Evolutionary conservation across 345 rosid species (phyloP), one percentile per base, ranked within the genome.

Genomic region (Kernera saxatilis): DNA sequence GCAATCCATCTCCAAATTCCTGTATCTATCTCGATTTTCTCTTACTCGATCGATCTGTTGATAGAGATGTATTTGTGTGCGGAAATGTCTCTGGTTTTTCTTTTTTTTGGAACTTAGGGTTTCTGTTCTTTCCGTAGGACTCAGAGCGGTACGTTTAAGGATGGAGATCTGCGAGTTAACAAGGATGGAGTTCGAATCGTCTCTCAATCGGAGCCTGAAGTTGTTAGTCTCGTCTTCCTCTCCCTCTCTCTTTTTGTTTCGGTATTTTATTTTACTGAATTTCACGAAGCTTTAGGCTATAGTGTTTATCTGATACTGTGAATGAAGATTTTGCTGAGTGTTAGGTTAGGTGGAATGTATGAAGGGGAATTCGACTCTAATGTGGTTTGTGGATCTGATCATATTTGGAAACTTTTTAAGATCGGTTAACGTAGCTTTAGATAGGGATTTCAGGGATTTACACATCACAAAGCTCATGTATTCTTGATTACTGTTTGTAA

Each of bases 151-250:
- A 91, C 97, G 27, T 91, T 94, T 50, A 82, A 82, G 81, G 95
- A 85, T 32, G 99, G 97, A 61, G 99, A 94, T 84, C 95, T 94
- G 29, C 93, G 87, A 29, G 99, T 91, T 60, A 94, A 94, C 75
- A 83, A 81, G 22, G 93, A 94, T 26, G 99, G 97, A 32, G 93
- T 94, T 72, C 91, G 96, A 58, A 76, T 91, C 53, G 90, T 91
- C 44, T 69, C 89, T 61, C 80, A 82, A 58, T 79, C 41, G 12
- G 83, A 82, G 53, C 48, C 78, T 39, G 87, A 89, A 82, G 89
- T 82, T 66, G 99, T 94, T 67, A 63, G 82, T 44, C 53, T 45
- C n/a, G n/a, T n/a, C n/a, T 39, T 33, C 35, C 4, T 46, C 9
- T n/a, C 19, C 35, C 18, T 35, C 26, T 17, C 1, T 25, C 4